Percentiles rank a stretch among this genome's conserved stretches.
Conservation (phyloP, 1,284 basidiomycete species). For the Heterobasidion occidentale region DNA sequence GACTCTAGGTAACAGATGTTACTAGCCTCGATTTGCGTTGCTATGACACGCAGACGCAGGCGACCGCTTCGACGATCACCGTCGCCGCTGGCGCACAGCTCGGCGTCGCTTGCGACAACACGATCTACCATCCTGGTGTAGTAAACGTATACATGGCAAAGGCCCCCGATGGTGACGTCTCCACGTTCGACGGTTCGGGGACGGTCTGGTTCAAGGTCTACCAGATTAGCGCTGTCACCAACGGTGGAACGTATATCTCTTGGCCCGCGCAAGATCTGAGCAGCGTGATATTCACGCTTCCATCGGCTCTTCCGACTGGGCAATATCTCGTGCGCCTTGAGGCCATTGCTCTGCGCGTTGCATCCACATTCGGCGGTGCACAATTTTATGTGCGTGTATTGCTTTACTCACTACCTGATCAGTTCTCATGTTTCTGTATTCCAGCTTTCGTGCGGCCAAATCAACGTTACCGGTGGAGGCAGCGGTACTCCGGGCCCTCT, state of each 20-base stretch:
- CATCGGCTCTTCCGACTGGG: slow-evolving; percentile 33
- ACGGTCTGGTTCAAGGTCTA: slow-evolving; percentile 26
- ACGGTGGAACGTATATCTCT: slow-evolving; percentile 30
- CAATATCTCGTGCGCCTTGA: slow-evolving; percentile 43
- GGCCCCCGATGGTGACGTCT: slow-evolving; percentile 16
- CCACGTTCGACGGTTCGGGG: slow-evolving; percentile 14
- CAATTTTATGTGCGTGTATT: slow-evolving; percentile 18
- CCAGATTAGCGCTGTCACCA: slow-evolving; percentile 29
- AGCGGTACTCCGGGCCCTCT: slow-evolving; percentile 25
- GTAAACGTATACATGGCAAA: slow-evolving; percentile 22
- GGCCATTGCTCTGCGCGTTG: slow-evolving; percentile 34
- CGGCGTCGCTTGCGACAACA: slow-evolving; percentile 17
- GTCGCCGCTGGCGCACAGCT: slow-evolving; percentile 22
- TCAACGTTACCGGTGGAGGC: slow-evolving; percentile 28
- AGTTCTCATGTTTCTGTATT: neutral
- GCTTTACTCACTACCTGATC: neutral
- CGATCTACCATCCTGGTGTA: slow-evolving; percentile 21
- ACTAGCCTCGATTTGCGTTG: slow-evolving; percentile 30
- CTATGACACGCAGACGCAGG: slow-evolving; percentile 26
- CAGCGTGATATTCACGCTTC: slow-evolving; percentile 34
- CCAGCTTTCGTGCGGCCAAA: slow-evolving; percentile 20
- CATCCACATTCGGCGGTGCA: slow-evolving; percentile 19
- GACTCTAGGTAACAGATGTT: slow-evolving; percentile 22
- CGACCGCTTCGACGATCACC: slow-evolving; percentile 20
- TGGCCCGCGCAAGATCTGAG: slow-evolving; percentile 29